These are phyloP conservation scores for Fusarium sp. DNA, from an alignment of 2,329 filamentous ascomycete species.

Conservation along the genomic window DNA sequence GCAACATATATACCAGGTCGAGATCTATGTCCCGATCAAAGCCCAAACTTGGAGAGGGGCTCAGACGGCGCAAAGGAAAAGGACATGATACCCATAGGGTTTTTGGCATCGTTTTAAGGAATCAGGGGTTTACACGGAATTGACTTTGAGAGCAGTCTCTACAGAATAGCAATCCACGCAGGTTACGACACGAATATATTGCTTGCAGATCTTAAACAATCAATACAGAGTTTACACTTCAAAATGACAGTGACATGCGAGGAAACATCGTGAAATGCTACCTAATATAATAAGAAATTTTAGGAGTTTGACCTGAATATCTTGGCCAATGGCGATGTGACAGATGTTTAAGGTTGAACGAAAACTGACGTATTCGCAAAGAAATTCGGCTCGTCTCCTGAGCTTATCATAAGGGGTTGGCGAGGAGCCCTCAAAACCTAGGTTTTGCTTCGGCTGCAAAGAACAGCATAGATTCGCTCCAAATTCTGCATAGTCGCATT, in stretches of 20 bases:
- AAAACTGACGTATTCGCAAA: too few relatives aligned
- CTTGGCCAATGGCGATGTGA: too few relatives aligned
- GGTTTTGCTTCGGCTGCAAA: too few relatives aligned
- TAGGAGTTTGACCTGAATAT: too few relatives aligned
- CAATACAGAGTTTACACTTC: not conserved
- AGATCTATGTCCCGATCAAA: constrained; percentile 13
- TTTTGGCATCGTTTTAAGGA: constrained; percentile 34
- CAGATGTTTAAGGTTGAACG: too few relatives aligned
- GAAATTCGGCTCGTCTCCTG: too few relatives aligned
- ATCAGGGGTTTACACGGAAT: constrained; percentile 15
- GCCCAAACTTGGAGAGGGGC: constrained; percentile 20
- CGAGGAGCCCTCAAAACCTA: too few relatives aligned
- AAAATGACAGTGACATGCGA: not conserved
- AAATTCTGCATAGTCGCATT: not conserved
- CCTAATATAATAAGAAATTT: too few relatives aligned
- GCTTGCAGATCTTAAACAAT: not conserved
- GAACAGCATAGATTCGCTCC: not conserved
- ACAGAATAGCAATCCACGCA: constrained; percentile 24
- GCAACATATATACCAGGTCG: constrained; percentile 10
- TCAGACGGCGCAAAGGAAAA: constrained; percentile 37
- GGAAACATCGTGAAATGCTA: not conserved
- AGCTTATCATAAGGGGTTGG: too few relatives aligned
- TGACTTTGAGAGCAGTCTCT: constrained; percentile 32
- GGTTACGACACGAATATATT: constrained; percentile 4
- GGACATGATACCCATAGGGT: constrained; percentile 46